Evolutionary conservation across 2,329 filamentous ascomycete genomes (phyloP), one percentile per base, ranked within the genome.

Genomic region (Diaporthe sp.): DNA sequence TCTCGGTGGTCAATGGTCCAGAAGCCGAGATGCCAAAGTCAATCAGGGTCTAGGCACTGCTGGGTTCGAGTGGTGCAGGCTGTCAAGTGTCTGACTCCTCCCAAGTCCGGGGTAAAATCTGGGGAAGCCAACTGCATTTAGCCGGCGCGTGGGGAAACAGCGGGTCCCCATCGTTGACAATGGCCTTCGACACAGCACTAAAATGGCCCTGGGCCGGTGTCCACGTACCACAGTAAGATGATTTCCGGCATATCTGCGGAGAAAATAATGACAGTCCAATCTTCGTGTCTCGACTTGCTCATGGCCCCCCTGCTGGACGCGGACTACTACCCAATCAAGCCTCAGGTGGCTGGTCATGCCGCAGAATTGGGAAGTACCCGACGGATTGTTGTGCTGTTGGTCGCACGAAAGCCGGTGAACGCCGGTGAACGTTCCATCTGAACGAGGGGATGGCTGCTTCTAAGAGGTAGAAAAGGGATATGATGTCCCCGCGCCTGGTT

Each of bases 301-400:
- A 15, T 25, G 13, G 42, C 17, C 61, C 45, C 61, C 61, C 17
- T 22, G 30, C 22, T n/a, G 17, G 60, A 25, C n/a, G 22, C 47
- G 33, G 64, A 33, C 40, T 68, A 40, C 64, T 28, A 68, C 64
- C 64, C 47, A 68, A 68, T 68, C 64, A 68, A 68, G 45, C 64
- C 35, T 54, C 64, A 40, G 15, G 30, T 68, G 64, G 64, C 47
- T 40, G 64, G 64, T 68, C 64, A 54, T 40, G 64, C 64, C 42
- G 30, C 47, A 52, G 40, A 33, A 40, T 47, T 64, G 45, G 25
- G 28, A 19, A 30, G 22, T 52, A 54, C 8, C 64, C 64, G 64
- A 33, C 64, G 64, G 64, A n/a, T 15, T 54, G 47, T 68, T 6
- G 3, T 54, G 22, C n/a, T 40, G 8, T 2, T 54, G 45, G 45